phyloP scores from a whole-genome alignment of 2,329 filamentous ascomycete species.

The Penicillium sp. region DNA sequence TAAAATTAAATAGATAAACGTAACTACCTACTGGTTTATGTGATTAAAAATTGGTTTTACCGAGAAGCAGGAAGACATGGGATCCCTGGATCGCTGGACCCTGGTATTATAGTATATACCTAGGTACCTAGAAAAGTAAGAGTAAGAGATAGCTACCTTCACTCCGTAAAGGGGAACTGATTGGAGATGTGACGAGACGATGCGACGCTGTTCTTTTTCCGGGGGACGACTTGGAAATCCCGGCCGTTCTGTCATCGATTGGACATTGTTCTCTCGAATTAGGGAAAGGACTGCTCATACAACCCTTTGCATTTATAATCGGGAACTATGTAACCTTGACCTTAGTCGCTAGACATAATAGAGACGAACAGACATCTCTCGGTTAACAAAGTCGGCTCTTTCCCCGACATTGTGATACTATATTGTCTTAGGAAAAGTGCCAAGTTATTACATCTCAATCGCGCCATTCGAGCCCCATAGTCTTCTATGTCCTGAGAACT shows the following conservation, averaged over 20 bases:
- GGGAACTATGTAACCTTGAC: slow-evolving; percentile 25
- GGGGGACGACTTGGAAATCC: slow-evolving; percentile 14
- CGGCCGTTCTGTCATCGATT: background rate
- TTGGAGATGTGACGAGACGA: slow-evolving; percentile 32
- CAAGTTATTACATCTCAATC: slow-evolving; percentile 6
- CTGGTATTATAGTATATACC: background rate
- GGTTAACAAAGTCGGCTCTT: slow-evolving; percentile 15
- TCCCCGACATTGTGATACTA: too few species aligned
- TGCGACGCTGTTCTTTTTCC: slow-evolving; percentile 30
- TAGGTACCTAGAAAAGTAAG: background rate
- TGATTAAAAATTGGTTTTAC: background rate
- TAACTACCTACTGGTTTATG: background rate
- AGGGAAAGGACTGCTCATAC: background rate
- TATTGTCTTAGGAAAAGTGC: too few species aligned
- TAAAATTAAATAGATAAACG: background rate
- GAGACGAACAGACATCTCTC: background rate
- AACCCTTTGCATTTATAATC: slow-evolving; percentile 6
- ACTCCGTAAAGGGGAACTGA: background rate
- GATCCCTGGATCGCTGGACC: too few species aligned
- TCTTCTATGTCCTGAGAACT: background rate
- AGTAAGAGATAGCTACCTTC: background rate
- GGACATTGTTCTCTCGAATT: background rate
- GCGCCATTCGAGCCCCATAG: slow-evolving; percentile 5
- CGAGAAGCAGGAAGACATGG: background rate
- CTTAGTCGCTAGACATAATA: background rate